Base-by-base conservation (phyloP, 768 basidiomycete species). In the Suillus luteus region DNA sequence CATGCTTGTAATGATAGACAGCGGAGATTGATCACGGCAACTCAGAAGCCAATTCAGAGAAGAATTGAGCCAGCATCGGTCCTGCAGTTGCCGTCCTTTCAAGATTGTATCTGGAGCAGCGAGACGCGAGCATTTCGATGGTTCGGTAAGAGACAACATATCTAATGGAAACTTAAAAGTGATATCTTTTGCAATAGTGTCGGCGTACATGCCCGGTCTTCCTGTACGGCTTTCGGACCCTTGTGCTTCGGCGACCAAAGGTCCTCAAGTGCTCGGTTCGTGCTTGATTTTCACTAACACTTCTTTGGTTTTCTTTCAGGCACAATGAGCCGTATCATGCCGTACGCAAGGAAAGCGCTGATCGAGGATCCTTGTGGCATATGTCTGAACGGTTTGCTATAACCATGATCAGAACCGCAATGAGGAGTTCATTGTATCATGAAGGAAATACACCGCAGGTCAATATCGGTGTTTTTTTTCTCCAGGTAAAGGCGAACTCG, bases 201-300 rank as follows among this genome's bases (percentile, higher is more conserved):
- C 31, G 31, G 52, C 33, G 33, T 54, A n/a, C 31, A 33, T n/a
- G 11, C 52, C 52, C 52, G 31, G 52, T 54, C 52, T 54, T 33
- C 52, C 31, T 54, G 31, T 54, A 54, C 52, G 31, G 52, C 52
- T 54, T 31, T 54, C 52, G 52, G 52, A 54, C 51, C 51, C 51
- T 52, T 52, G 51, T 19, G 31, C 31, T 54, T 54, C 31, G 52
- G 52, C 31, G 27, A 54, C 52, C 31, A 54, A 52, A 54, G 31
- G 33, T 54, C 51, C 17, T 52, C 31, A n/a, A 54, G 52, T 11
- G 31, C 31, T 54, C 52, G 31, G 52, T 33, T 31, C 17, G 19
- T 33, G 52, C 19, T 54, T 17, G 31, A n/a, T 33, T 17, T 33
- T 54, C 19, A 54, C 31, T 17, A 33, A 33, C 33, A 7, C 27